These are phyloP conservation scores for Prunus fruticosa DNA, from an alignment of 306 rosid species.

Conservation along the genomic window DNA sequence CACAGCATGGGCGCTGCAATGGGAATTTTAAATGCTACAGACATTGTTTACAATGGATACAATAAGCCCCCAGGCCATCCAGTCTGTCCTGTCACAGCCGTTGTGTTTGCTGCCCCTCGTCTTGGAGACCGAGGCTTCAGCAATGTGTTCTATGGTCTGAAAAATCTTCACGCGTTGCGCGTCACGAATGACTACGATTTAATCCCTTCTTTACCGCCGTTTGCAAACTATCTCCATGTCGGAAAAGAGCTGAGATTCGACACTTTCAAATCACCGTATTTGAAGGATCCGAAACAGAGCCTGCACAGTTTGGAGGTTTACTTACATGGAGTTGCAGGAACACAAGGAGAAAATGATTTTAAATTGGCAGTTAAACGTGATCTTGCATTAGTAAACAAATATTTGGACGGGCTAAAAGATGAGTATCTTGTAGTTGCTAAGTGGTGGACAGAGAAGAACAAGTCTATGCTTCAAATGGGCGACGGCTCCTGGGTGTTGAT, in stretches of 20 bases:
- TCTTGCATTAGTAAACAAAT: constrained; percentile 7
- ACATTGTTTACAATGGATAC: constrained; percentile 8
- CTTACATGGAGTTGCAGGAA: constrained; percentile 8
- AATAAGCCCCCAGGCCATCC: not conserved
- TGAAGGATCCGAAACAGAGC: not conserved
- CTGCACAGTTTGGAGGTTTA: constrained; percentile 2
- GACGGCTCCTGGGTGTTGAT: constrained; percentile 21
- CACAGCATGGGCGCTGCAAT: constrained; percentile 25
- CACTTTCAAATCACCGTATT: not conserved
- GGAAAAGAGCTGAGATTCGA: constrained; percentile 10
- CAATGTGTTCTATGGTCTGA: not conserved
- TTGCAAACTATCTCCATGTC: not conserved
- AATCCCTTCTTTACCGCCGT: not conserved
- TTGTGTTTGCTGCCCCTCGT: constrained; percentile 4
- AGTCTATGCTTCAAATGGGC: constrained; percentile 11
- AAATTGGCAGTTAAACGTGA: constrained; percentile 5
- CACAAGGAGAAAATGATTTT: not conserved
- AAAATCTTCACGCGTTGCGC: constrained; percentile 8
- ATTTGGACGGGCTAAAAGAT: constrained; percentile 2
- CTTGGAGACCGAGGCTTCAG: constrained; percentile 13
- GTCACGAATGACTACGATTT: not conserved
- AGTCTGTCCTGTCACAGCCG: constrained; percentile 5
- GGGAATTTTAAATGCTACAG: not conserved
- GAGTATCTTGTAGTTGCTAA: not conserved
- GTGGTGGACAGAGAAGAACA: constrained; percentile 23